phyloP scores from a whole-genome alignment of 2,329 filamentous ascomycete species.

The Aureobasidium sp. region DNA sequence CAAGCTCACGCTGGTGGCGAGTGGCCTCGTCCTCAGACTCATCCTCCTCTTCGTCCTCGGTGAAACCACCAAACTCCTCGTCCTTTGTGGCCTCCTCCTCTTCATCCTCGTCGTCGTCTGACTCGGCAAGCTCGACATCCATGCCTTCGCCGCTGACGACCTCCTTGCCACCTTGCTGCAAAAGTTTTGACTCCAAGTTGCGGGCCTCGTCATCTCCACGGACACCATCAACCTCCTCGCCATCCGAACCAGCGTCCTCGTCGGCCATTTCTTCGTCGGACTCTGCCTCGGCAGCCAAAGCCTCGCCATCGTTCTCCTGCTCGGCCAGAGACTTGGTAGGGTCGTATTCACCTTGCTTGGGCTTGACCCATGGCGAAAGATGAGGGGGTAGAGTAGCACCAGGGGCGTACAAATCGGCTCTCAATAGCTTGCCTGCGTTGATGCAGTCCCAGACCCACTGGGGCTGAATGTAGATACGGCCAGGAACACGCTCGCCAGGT shows the following conservation, averaged over 20 bases:
- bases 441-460: constrained; percentile 98
- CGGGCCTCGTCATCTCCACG: constrained; percentile 35
- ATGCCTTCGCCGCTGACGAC: constrained; percentile 34
- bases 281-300: constrained; percentile 45
- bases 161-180: constrained; percentile 20
- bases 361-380: constrained; percentile 91
- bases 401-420: constrained; percentile 80
- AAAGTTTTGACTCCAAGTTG: constrained; percentile 25
- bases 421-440: constrained; percentile 83
- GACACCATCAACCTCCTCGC: constrained; percentile 28
- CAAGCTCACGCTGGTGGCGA: constrained; percentile 78
- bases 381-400: constrained; percentile 88
- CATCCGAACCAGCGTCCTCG: constrained; percentile 30
- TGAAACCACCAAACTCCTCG: constrained; percentile 40
- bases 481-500: constrained; percentile 72
- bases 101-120: constrained; percentile 40
- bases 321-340: constrained; percentile 78
- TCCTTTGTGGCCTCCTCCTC: constrained; percentile 41
- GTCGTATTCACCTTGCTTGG: constrained; percentile 81
- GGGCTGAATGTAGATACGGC: constrained; percentile 86
- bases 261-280: constrained; percentile 44
- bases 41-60: constrained; percentile 40
- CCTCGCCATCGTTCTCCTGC: constrained; percentile 82
- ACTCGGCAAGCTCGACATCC: constrained; percentile 40
- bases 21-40: constrained; percentile 57